Evolutionary conservation across 805 yeast species (phyloP).

Genomic region (Candida patagonica): DNA sequence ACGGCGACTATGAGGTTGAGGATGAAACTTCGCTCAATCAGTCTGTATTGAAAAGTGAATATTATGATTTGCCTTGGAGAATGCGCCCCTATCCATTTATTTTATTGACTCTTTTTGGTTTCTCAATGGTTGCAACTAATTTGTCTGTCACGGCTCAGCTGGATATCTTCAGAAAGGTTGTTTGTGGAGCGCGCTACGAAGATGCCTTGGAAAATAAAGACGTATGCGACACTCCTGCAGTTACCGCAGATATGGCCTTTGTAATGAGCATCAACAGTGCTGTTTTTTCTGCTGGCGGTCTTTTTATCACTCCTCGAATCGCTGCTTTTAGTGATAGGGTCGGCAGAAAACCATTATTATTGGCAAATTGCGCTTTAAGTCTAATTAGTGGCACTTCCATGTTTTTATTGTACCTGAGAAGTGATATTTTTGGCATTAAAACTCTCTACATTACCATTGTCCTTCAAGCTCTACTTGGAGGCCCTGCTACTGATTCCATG

Average conservation of each 20-base stretch:
- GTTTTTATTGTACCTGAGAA: neutral
- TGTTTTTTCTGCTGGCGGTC: constrained; percentile 8
- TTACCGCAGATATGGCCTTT: constrained; percentile 9
- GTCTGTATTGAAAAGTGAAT: constrained; percentile 8
- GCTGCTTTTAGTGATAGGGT: constrained; percentile 54
- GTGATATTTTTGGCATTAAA: constrained; percentile 1
- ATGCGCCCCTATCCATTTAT: constrained; percentile 8
- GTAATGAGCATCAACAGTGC: constrained; percentile 9
- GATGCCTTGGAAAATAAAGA: constrained; percentile 6
- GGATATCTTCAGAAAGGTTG: constrained; percentile 10
- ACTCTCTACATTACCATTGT: constrained; percentile 35
- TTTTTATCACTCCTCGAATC: constrained; percentile 30
- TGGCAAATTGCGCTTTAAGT: constrained; percentile 16
- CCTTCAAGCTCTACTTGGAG: constrained; percentile 46
- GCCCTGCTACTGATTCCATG: constrained; percentile 43
- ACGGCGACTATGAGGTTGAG: constrained; percentile 4
- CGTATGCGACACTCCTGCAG: constrained; percentile 11
- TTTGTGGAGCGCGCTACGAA: neutral
- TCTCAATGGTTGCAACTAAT: neutral
- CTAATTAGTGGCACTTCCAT: neutral
- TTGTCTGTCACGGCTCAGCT: constrained; percentile 7
- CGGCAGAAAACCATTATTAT: constrained; percentile 47
- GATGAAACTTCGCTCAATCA: neutral
- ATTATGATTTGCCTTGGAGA: neutral
- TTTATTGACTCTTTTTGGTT: constrained; percentile 1